Evolutionary conservation across 106 monocot genomes (phyloP).

Genomic region (Acorus gramineus): DNA sequence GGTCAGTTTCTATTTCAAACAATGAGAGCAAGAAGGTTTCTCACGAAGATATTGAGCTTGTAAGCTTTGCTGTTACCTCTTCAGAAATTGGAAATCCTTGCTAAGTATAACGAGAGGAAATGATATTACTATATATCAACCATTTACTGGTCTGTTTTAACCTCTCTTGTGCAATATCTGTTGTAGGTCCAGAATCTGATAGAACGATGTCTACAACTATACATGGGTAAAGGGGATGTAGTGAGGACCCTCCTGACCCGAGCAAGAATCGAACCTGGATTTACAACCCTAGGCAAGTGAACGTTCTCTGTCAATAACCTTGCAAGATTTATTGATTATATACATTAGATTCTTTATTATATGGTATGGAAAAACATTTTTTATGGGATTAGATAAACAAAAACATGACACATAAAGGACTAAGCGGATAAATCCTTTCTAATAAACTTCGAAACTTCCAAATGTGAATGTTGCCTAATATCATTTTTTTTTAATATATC

Average conservation of each 20-base stretch:
- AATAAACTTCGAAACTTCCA: too few relatives aligned
- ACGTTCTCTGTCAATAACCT: too few relatives aligned
- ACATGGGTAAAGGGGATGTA: constrained; percentile 1
- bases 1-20: constrained; percentile 42
- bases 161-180: constrained; percentile 4
- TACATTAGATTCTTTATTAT: too few relatives aligned
- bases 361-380: too few relatives aligned
- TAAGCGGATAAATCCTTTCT: too few relatives aligned
- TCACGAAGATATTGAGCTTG: constrained; percentile 95
- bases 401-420: too few relatives aligned
- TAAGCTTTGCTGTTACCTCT: constrained; percentile 21
- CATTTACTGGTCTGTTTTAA: too few relatives aligned
- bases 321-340: too few relatives aligned
- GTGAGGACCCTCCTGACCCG: not conserved
- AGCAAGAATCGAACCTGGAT: constrained; percentile 4
- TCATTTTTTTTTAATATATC: too few relatives aligned
- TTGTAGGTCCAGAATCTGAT: constrained; percentile 4
- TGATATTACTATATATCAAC: not conserved
- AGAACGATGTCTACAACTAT: constrained; percentile 5
- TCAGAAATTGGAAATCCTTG: not conserved
- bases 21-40: constrained; percentile 80
- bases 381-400: too few relatives aligned
- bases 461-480: not conserved
- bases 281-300: not conserved
- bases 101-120: not conserved